phyloP scores from a whole-genome alignment of 78 protist species.

The Planoprotostelium fungivorum region DNA sequence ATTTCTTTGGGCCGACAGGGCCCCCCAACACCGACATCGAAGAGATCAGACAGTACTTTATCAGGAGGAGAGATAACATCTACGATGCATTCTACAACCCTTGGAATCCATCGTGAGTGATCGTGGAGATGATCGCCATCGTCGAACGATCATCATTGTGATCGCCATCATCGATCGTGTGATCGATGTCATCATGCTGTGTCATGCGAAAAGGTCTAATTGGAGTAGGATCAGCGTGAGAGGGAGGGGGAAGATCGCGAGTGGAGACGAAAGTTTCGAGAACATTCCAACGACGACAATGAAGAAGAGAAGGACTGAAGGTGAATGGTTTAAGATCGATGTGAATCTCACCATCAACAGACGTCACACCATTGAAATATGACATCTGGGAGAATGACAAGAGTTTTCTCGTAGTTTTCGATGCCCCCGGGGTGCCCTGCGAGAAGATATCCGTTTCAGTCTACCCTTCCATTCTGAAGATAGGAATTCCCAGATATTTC shows the following conservation, averaged over 20 bases:
- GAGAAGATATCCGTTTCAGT: not conserved
- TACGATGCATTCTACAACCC: not conserved
- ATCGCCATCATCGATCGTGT: no score
- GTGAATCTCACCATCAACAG: no score
- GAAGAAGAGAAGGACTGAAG: not conserved
- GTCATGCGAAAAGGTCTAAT: not conserved
- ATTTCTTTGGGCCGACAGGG: not conserved
- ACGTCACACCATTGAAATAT: not conserved
- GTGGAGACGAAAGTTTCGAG: not conserved
- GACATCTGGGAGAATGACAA: not conserved
- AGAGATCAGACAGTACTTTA: not conserved
- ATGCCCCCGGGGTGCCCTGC: not conserved
- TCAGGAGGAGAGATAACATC: not conserved
- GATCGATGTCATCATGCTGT: no score
- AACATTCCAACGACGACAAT: not conserved
- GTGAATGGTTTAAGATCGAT: no score
- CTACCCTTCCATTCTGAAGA: not conserved
- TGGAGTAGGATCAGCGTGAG: not conserved
- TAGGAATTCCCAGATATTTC: not conserved
- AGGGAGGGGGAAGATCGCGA: not conserved
- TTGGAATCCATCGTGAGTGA: not conserved
- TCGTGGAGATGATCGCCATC: not conserved
- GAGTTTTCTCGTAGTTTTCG: not conserved
- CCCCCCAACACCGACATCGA: not conserved
- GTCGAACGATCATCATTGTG: not conserved